Percentiles rank a stretch among this genome's conserved stretches.
Conservation (phyloP, 2,329 filamentous ascomycete species). For the Sporothrix variecibatus region DNA sequence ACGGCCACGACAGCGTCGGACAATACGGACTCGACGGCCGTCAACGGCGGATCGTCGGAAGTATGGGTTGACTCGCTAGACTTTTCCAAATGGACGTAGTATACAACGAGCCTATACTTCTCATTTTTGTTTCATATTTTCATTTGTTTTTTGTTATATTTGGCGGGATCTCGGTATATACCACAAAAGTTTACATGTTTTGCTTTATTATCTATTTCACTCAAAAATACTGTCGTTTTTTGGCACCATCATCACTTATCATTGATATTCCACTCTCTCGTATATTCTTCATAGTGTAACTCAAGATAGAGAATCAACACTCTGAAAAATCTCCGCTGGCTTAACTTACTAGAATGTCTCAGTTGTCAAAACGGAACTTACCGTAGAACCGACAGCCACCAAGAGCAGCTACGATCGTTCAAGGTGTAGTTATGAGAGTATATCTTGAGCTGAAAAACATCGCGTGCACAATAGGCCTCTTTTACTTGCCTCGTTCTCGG, state of each 20-base stretch:
- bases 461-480: background rate
- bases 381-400: background rate
- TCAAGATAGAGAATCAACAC: background rate
- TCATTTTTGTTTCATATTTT: background rate
- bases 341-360: background rate
- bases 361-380: background rate
- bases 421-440: background rate
- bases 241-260: background rate
- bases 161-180: conserved; percentile 35
- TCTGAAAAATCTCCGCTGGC: background rate
- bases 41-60: conserved; percentile 38
- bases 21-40: conserved; percentile 52
- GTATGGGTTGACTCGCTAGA: conserved; percentile 50
- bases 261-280: conserved; percentile 1
- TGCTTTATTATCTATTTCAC: conserved; percentile 22
- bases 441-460: background rate
- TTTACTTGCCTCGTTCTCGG: background rate
- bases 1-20: conserved; percentile 43
- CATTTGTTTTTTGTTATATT: background rate
- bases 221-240: background rate
- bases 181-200: conserved; percentile 41
- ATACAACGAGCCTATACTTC: background rate
- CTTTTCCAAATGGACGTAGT: conserved; percentile 50
- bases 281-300: background rate
- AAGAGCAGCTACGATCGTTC: background rate